Evolutionary conservation across 257 asterid genomes (phyloP).

Genomic region (Przewalskia tangutica): DNA sequence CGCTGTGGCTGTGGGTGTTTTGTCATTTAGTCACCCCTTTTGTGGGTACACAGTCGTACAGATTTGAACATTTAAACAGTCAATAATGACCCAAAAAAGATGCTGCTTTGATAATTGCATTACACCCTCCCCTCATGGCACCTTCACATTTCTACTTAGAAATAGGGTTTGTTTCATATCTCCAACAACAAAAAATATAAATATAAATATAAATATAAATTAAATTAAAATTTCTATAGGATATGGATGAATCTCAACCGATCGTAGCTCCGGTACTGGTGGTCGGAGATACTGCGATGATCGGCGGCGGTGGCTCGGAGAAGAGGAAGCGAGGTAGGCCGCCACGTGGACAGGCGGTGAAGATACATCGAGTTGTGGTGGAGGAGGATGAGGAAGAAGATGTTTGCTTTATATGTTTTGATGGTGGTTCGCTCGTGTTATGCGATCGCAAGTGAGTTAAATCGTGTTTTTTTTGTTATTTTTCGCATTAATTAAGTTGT

Average conservation of each 20-base stretch:
- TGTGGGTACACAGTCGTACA: background rate
- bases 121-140: background rate
- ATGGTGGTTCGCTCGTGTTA: slow-evolving; percentile 47
- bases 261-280: slow-evolving; percentile 14
- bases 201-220: background rate
- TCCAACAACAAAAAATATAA: background rate
- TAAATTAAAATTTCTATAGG: background rate
- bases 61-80: background rate
- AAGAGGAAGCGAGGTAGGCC: slow-evolving; percentile 76
- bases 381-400: slow-evolving; percentile 64
- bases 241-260: slow-evolving; percentile 14
- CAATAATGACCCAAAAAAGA: background rate
- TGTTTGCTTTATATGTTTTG: slow-evolving; percentile 90
- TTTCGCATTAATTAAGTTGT: too few relatives aligned
- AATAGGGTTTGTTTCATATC: background rate
- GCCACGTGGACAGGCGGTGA: slow-evolving; percentile 30
- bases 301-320: slow-evolving; percentile 18
- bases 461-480: too few relatives aligned
- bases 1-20: too few relatives aligned
- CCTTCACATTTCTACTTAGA: background rate
- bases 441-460: too few relatives aligned
- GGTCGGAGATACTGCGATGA: slow-evolving; percentile 2
- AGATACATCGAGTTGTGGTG: background rate
- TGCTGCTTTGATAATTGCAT: background rate
- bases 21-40: background rate